Conservation (phyloP, 2,329 filamentous ascomycete genomes). For the Metarhizium rileyi region DNA sequence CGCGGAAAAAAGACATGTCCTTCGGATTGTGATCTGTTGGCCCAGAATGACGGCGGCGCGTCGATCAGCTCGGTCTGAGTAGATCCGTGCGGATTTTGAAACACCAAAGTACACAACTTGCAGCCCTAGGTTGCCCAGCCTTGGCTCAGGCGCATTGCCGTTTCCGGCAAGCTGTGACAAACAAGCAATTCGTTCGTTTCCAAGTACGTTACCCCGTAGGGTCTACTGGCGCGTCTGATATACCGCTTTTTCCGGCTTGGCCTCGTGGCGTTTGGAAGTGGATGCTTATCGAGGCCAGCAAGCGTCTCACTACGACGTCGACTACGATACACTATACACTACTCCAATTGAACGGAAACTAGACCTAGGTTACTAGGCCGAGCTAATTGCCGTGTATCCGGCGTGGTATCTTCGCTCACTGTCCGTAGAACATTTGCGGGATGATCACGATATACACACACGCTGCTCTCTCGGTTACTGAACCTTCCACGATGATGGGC, state of each 20-base stretch:
- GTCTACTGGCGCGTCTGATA: no score
- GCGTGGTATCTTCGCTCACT: background rate
- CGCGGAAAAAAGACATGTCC: background rate
- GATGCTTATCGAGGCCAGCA: background rate
- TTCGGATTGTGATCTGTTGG: no score
- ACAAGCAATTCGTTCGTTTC: no score
- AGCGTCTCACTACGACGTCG: background rate
- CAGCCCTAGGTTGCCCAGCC: background rate
- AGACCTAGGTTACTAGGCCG: background rate
- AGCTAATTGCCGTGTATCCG: background rate
- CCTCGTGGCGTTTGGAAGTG: background rate
- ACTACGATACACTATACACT: background rate
- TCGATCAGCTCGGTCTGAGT: background rate
- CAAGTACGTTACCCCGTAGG: background rate
- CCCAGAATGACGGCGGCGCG: no score
- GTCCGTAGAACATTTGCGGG: background rate
- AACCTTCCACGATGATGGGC: background rate
- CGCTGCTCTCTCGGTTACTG: background rate
- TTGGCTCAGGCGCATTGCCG: background rate
- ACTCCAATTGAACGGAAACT: background rate
- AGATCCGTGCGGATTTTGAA: conserved; percentile 1
- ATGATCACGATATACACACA: background rate
- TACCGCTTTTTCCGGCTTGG: background rate
- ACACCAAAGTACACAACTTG: background rate
- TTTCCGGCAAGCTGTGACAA: no score